Percentiles rank a stretch among this genome's conserved stretches.
These are phyloP conservation scores for Uronychia binucleata DNA, from an alignment of 73 alveolate genomes.

Conservation along the genomic window DNA sequence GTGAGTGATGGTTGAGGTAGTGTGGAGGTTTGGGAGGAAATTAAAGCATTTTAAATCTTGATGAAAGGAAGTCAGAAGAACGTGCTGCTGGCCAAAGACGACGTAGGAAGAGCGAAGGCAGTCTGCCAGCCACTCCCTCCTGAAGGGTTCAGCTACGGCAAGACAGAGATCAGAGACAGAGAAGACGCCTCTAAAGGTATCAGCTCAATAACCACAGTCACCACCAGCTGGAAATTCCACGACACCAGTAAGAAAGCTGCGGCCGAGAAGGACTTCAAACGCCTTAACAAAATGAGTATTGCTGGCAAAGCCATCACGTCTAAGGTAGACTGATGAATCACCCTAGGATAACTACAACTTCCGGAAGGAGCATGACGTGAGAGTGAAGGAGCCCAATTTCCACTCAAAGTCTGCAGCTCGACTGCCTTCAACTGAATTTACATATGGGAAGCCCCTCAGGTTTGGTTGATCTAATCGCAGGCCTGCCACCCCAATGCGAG, in stretches of 20 bases:
- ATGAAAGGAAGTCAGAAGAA: too few species aligned
- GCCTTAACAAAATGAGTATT: constrained; percentile 44
- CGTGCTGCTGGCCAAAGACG: constrained; percentile 48
- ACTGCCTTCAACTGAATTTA: constrained; percentile 25
- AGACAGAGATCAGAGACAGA: constrained; percentile 62
- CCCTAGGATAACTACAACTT: constrained; percentile 13
- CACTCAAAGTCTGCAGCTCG: not conserved
- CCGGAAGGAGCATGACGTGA: constrained; percentile 20
- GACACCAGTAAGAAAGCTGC: constrained; percentile 16
- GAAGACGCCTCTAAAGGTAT: constrained; percentile 33
- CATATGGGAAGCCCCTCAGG: constrained; percentile 26
- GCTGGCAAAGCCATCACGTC: constrained; percentile 38
- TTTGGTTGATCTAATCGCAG: not conserved
- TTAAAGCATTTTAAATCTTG: too few species aligned
- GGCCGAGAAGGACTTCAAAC: constrained; percentile 57
- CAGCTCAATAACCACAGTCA: constrained; percentile 61
- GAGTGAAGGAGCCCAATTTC: constrained; percentile 12
- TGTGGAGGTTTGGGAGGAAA: too few species aligned
- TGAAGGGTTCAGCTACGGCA: constrained; percentile 30
- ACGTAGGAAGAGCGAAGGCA: constrained; percentile 68
- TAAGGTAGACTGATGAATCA: constrained; percentile 4
- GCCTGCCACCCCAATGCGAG: constrained; percentile 43
- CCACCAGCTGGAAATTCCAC: constrained; percentile 54
- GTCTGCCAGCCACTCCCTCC: constrained; percentile 51
- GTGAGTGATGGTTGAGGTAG: too few species aligned